A percentile compares a stretch with the other conserved stretches of the same genome.
phyloP scores from a whole-genome alignment of 306 rosid genomes.

The Trichosanthes cucumerina region DNA sequence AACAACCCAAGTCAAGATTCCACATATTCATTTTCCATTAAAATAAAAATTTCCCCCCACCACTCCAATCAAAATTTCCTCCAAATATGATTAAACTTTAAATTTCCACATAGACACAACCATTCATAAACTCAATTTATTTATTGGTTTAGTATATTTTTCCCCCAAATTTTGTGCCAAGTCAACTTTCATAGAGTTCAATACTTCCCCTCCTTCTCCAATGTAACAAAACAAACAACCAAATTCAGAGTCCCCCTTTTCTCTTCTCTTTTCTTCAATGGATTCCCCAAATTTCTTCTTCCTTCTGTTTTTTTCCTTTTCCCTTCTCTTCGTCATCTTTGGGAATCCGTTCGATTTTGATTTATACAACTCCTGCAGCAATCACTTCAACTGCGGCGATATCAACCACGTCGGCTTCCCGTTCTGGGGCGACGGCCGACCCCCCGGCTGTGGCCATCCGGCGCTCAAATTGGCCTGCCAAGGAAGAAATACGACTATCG shows the following conservation, averaged over 20 bases:
- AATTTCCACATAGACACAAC: not conserved
- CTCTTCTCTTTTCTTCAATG: not conserved
- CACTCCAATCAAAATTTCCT: not conserved
- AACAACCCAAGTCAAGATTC: too few species aligned
- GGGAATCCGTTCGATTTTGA: not conserved
- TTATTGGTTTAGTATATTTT: too few species aligned
- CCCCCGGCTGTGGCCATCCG: slow-evolving; percentile 1
- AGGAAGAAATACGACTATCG: not conserved
- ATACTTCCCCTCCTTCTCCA: not conserved
- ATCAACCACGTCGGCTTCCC: slow-evolving; percentile 6
- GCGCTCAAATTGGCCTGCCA: not conserved
- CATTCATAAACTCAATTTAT: not conserved
- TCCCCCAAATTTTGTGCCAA: not conserved
- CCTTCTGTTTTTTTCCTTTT: not conserved
- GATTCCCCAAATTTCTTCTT: not conserved
- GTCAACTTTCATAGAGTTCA: not conserved
- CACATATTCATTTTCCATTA: too few species aligned
- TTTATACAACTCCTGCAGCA: slow-evolving; percentile 6
- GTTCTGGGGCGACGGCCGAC: slow-evolving; percentile 10
- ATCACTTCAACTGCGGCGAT: not conserved
- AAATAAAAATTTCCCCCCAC: too few species aligned
- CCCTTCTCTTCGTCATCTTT: not conserved
- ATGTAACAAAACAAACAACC: not conserved
- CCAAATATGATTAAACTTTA: not conserved
- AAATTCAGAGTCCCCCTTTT: not conserved